phyloP scores from a whole-genome alignment of 208 protist species.

The Leishmania braziliensis region DNA sequence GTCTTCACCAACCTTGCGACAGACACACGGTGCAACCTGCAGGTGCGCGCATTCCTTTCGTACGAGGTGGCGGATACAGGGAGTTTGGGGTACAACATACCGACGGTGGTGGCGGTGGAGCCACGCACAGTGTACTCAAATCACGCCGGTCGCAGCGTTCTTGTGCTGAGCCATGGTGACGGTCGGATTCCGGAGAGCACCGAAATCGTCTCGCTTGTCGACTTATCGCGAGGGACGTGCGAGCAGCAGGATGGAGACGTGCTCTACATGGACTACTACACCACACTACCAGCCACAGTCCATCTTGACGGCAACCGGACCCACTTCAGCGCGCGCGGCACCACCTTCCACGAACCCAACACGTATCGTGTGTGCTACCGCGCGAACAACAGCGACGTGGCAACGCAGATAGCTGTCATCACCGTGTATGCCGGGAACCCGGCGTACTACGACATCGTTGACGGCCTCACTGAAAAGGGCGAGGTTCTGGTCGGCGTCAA shows the following conservation, averaged over 20 bases:
- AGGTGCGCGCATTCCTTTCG: slow-evolving; percentile 43
- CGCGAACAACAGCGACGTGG: neutral
- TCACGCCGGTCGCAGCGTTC: slow-evolving; percentile 25
- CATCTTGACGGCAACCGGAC: slow-evolving; percentile 8
- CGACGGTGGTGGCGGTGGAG: slow-evolving; percentile 52
- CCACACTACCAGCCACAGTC: slow-evolving; percentile 25
- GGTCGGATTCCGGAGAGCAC: neutral
- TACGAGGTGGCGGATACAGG: neutral
- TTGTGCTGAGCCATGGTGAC: slow-evolving; percentile 54
- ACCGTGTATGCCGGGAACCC: slow-evolving; percentile 74
- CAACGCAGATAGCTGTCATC: slow-evolving; percentile 49
- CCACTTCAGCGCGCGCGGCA: slow-evolving; percentile 33
- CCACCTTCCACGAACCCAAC: slow-evolving; percentile 40
- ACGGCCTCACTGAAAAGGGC: slow-evolving; percentile 36
- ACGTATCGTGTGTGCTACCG: slow-evolving; percentile 67
- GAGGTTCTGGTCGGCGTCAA: slow-evolving; percentile 37
- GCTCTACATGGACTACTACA: slow-evolving; percentile 35
- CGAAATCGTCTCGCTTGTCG: slow-evolving; percentile 36
- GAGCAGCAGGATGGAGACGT: slow-evolving; percentile 9
- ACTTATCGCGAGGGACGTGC: slow-evolving; percentile 29
- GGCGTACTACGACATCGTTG: slow-evolving; percentile 65
- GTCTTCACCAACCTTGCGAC: slow-evolving; percentile 63
- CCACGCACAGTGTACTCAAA: slow-evolving; percentile 59
- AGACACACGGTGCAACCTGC: slow-evolving; percentile 45
- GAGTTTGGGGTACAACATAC: slow-evolving; percentile 7